Evolutionary conservation across 495 filamentous ascomycete species (phyloP), one percentile per base, ranked within the genome.

Genomic region (Tuber brumale): DNA sequence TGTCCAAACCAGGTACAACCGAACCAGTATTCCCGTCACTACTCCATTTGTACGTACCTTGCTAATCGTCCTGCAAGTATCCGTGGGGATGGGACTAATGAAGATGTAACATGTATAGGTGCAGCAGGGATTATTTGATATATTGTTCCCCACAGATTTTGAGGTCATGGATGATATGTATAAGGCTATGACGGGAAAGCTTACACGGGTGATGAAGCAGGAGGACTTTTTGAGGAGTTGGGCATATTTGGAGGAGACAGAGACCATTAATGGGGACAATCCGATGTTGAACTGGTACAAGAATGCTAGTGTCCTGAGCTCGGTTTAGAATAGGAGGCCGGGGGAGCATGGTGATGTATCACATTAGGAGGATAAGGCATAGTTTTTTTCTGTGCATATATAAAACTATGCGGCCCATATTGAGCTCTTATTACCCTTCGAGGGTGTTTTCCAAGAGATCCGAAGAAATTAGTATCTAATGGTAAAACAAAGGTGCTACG

Each of bases 41-140:
- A 98, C 96, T 19, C 94, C 95, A 46, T 90, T 95, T 85, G 95
- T 97, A 87, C 85, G 92, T 86, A 46, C 23, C 9, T 39, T n/a
- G 43, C 19, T 48, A 19, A 37, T 19, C 14, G 2, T 16, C 16
- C 2, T 23, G 23, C 39, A 31, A 41, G 61, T 8, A 43, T 12
- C 57, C 3, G 48, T 51, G 57, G 27, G 35, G 12, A 66, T 66
- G 31, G 43, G 41, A 14, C 72, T 78, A 37, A 79, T 23, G 31
- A 35, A 35, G 14, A 18, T 35, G 57, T 2, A 18, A n/a, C 18
- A 31, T 31, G 70, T 69, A 72, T 78, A 96, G 93, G 93, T 97
- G 27, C 93, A 97, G 79, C 96, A 99, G 86, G 96, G 95, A 19
- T 97, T 97, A 84, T 99, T 99, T 80, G 96, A 98, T 84, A 97